Base-by-base conservation (phyloP, 768 basidiomycete genomes). In the Auricularia auricula-judae region DNA sequence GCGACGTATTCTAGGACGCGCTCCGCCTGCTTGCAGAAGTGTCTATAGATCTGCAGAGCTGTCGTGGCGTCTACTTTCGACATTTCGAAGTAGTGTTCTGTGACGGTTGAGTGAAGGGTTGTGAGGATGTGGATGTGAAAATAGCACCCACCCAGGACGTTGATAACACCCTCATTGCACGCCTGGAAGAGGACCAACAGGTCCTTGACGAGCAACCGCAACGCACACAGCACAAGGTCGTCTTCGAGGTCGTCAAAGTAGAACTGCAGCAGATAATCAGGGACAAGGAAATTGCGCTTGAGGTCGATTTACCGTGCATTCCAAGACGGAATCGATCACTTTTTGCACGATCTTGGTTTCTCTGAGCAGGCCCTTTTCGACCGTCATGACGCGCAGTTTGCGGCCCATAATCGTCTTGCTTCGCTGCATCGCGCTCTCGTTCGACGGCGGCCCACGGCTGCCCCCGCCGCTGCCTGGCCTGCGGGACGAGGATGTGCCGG, bases 21-120 rank as follows among this genome's bases (percentile, higher is more conserved):
- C 70, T 98, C 93, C 0, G 96, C 93, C 74, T 98, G 93, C 61
- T 83, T 86, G 76, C 95, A 98, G 75, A 99, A 99, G 66, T 88
- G 85, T 63, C 93, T 90, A 78, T 99, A 99, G 66, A 98, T 86
- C 18, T 77, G 74, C 33, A 98, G 82, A 2, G 96, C 91, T 36
- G 89, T 86, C 43, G 82, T 77, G 0, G 96, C 97, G 71, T 98
- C 96, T n/a, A 86, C 75, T 67, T 90, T 89, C 0, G 93, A 92
- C 97, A 98, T 98, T 73, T 97, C 95, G 71, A 98, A 98, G 75
- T 97, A 99, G 76, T 96, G 89, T 71, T 98, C 39, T 42, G 39
- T 42, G 39, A 42, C 12, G 76, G 36, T 44, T 80, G 80, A 42
- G 39, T 14, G 29, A 29, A 29, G 29, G 29, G 29, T 29, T 29